Evolutionary conservation across 805 yeast genomes (phyloP), one percentile per base, ranked within the genome.

Genomic region (Yamadazyma laniorum): DNA sequence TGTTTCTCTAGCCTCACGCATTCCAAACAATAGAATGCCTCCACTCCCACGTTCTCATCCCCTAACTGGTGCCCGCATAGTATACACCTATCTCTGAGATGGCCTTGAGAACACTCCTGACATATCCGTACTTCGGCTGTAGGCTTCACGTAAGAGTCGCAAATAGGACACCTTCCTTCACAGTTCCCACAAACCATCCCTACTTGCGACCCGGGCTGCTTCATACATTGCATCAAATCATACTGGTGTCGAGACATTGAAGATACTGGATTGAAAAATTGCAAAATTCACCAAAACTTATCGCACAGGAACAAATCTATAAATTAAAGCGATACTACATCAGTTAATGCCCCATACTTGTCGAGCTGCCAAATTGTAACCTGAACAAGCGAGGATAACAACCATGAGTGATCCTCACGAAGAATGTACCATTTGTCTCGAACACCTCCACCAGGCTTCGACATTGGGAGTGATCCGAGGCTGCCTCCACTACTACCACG

Each of bases 211-310:
- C 97, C 97, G 1, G 96, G 88, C 50, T 79, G 93, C 55, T 83
- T 85, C 74, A 85, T 66, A 55, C 98, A 90, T 66, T 82, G 79
- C 2, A 85, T 75, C 18, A 89, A 70, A 55, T 90, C 97, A 35
- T 81, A 79, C 60, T 89, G 95, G 59, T 89, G 96, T 38, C 93
- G 80, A 3, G 95, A 86, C 96, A 89, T 88, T 21, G n/a, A n/a
- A n/a, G n/a, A n/a, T n/a, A n/a, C n/a, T n/a, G n/a, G n/a, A n/a
- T 15, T 12, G 8, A 13, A 25, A 15, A 22, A 21, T 22, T 25
- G 13, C 26, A 22, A 31, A 27, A 27, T n/a, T 4, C 17, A 14
- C n/a, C 7, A n/a, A n/a, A n/a, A n/a, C n/a, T n/a, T n/a, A n/a
- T n/a, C n/a, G n/a, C n/a, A n/a, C n/a, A n/a, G n/a, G n/a, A n/a